These are phyloP conservation scores for Podosphaera aphanis DNA, from an alignment of 2,329 filamentous ascomycete genomes.

Conservation along the genomic window DNA sequence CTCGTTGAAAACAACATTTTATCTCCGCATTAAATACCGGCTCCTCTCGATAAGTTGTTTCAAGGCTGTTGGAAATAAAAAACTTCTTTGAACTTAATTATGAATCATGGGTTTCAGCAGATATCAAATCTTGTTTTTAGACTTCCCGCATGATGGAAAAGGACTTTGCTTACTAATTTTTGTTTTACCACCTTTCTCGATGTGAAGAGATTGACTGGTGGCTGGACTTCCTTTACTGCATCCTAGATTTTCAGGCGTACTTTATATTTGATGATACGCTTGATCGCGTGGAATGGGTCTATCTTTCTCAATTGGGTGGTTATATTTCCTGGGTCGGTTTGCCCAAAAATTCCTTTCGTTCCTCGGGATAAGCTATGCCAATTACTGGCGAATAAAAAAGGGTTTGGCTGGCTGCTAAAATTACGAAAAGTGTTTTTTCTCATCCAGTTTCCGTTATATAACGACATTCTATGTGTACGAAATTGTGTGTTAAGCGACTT, in stretches of 20 bases:
- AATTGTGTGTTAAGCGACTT: neutral
- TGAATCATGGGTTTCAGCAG: slow-evolving; percentile 9
- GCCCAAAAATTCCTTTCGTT: slow-evolving; percentile 16
- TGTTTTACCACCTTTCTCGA: slow-evolving; percentile 14
- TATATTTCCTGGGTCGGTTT: slow-evolving; percentile 13
- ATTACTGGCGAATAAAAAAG: slow-evolving; percentile 14
- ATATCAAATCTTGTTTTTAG: slow-evolving; percentile 13
- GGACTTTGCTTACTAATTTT: slow-evolving; percentile 15
- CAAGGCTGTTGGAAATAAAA: slow-evolving; percentile 1
- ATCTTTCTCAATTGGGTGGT: slow-evolving; percentile 13
- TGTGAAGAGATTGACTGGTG: slow-evolving; percentile 13
- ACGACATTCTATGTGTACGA: neutral
- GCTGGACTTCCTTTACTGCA: slow-evolving; percentile 16
- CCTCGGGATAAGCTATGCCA: slow-evolving; percentile 10
- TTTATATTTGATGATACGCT: slow-evolving; percentile 14
- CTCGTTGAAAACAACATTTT: slow-evolving; percentile 10
- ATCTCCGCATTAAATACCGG: slow-evolving; percentile 6
- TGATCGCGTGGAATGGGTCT: slow-evolving; percentile 16
- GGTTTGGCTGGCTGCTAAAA: slow-evolving; percentile 14
- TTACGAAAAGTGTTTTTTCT: slow-evolving; percentile 9
- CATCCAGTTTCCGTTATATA: neutral
- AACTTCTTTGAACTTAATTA: slow-evolving; percentile 1
- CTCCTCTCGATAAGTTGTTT: slow-evolving; percentile 8
- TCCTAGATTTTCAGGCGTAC: slow-evolving; percentile 16
- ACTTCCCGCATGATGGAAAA: slow-evolving; percentile 15